Base-by-base conservation (phyloP, 768 basidiomycete genomes). In the Lyophyllum atratum region DNA sequence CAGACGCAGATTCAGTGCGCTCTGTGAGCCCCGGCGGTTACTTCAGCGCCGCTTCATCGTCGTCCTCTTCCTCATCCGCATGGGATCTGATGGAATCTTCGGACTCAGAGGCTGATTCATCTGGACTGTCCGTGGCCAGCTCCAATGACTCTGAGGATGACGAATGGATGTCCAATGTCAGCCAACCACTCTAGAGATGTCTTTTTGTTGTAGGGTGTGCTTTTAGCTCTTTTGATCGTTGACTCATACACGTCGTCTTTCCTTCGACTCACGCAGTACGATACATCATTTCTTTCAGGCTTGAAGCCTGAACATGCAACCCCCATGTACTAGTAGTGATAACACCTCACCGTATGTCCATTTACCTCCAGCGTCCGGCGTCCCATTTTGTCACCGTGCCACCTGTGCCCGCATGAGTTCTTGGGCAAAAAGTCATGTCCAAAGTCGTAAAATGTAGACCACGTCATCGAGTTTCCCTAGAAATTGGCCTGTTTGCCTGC, bases 81-180 rank as follows among this genome's bases (percentile, higher is more conserved):
- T 56, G 56, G 56, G 56, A 61, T 15, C 14, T 55, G 21, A 24
- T 58, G n/a, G 55, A 61, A 33, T n/a, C 48, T 10, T 54, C 52
- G 9, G 51, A 53, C 9, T 56, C 55, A 3, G 59, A 56, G 22
- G 14, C 21, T 28, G 58, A 59, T 5, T n/a, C 39, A 4, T 40
- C 39, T 5, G 39, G 5, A 6, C 2, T 40, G n/a, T 37, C 34
- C 12, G 17, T 15, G 17, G 34, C 34, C 34, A 40, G 39, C 39
- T 40, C 19, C 10, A n/a, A 40, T 40, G 15, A 40, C 19, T 4
- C 19, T 5, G 39, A 40, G 5, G 39, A 40, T 19, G n/a, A 15
- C 2, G 39, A n/a, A n/a, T n/a, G 17, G 39, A 40, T 40, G 39
- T 19, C 4, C n/a, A n/a, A 40, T 19, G 39, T 40, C 17, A 19